phyloP scores from a whole-genome alignment of 192 early-diverging fungal genomes.

The Rhizoclosmatium sp. region DNA sequence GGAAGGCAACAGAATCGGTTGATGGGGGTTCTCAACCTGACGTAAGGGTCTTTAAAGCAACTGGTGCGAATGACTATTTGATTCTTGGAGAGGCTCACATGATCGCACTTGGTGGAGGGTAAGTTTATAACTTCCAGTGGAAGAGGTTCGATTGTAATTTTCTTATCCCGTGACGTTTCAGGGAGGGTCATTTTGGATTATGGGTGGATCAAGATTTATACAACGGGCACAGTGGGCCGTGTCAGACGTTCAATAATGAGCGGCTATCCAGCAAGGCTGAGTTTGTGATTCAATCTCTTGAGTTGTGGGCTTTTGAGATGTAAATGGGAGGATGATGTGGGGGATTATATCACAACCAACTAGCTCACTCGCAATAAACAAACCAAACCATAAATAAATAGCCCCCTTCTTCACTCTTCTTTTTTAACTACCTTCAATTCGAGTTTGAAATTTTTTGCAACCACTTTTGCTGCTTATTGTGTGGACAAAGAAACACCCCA shows the following conservation, averaged over 20 bases:
- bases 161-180: not conserved
- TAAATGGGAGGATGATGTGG: slow-evolving; percentile 25
- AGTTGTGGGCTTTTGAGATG: slow-evolving; percentile 56
- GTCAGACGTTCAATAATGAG: slow-evolving; percentile 59
- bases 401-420: not conserved
- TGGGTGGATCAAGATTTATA: slow-evolving; percentile 59
- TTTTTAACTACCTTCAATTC: not conserved
- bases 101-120: slow-evolving; percentile 58
- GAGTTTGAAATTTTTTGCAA: no score
- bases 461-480: no score
- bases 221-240: slow-evolving; percentile 58
- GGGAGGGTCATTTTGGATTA: slow-evolving; percentile 60
- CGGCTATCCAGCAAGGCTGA: slow-evolving; percentile 42
- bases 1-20: not conserved
- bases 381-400: not conserved
- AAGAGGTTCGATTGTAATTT: not conserved
- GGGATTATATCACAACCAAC: no score
- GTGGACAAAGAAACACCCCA: no score
- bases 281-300: slow-evolving; percentile 48
- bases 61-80: slow-evolving; percentile 53
- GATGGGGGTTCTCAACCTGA: not conserved
- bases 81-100: slow-evolving; percentile 47
- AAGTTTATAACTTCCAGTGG: not conserved
- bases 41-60: slow-evolving; percentile 45
- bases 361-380: no score